Evolutionary conservation across 2,329 filamentous ascomycete species (phyloP).

Genomic region (Coniochaeta hoffmannii): DNA sequence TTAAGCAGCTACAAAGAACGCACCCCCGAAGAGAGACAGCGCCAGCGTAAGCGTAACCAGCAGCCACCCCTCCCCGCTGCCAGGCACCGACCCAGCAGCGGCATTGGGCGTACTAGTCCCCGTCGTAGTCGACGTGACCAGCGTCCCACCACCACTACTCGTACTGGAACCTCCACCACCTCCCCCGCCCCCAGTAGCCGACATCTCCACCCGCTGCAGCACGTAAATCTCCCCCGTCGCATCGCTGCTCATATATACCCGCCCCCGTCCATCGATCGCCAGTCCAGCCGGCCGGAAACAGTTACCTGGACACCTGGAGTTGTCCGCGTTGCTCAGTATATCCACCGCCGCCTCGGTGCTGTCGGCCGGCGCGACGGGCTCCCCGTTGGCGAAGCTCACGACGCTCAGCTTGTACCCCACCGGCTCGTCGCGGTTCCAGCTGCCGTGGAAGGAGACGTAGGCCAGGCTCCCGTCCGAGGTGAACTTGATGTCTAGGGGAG

Average conservation of each 20-base stretch:
- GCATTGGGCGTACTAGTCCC: slow-evolving; percentile 7
- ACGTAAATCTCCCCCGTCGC: slow-evolving; percentile 60
- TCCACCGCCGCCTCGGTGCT: slow-evolving; percentile 41
- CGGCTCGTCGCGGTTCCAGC: slow-evolving; percentile 43
- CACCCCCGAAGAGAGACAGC: slow-evolving; percentile 12
- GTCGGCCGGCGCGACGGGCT: slow-evolving; percentile 27
- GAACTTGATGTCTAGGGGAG: slow-evolving; percentile 67
- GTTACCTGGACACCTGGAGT: slow-evolving; percentile 40
- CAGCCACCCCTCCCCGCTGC: slow-evolving; percentile 7
- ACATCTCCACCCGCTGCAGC: slow-evolving; percentile 22
- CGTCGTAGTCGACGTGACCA: slow-evolving; percentile 9
- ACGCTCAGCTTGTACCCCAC: slow-evolving; percentile 38
- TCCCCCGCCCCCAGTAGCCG: slow-evolving; percentile 4
- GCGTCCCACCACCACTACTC: slow-evolving; percentile 8
- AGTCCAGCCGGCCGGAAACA: slow-evolving; percentile 61
- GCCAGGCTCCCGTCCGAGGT: slow-evolving; percentile 47
- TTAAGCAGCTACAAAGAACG: slow-evolving; percentile 11
- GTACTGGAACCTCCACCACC: slow-evolving; percentile 3
- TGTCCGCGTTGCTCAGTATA: slow-evolving; percentile 48
- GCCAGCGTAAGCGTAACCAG: slow-evolving; percentile 10
- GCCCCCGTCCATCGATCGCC: slow-evolving; percentile 38
- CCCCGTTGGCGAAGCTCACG: slow-evolving; percentile 33
- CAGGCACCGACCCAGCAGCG: slow-evolving; percentile 6
- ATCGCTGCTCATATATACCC: slow-evolving; percentile 58
- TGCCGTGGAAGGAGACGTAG: slow-evolving; percentile 66